phyloP scores from a whole-genome alignment of 768 basidiomycete species.

The Tylopilus cervinicoccineus region DNA sequence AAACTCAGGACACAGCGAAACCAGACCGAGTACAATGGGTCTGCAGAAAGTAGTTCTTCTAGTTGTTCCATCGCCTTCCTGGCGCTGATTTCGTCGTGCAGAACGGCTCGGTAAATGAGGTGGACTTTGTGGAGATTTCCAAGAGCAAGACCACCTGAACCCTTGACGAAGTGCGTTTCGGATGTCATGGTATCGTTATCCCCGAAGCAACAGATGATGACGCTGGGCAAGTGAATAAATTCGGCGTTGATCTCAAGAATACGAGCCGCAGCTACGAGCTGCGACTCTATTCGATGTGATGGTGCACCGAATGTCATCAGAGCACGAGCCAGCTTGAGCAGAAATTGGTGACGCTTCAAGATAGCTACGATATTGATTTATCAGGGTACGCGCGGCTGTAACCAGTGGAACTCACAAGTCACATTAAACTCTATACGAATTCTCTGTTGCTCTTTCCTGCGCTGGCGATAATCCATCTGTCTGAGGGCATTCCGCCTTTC shows the following conservation, averaged over 20 bases:
- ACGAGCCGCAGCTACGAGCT: conserved; percentile 81
- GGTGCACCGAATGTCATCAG: conserved; percentile 92
- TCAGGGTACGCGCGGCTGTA: conserved; percentile 1
- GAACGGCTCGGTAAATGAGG: conserved; percentile 77
- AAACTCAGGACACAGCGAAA: conserved; percentile 69
- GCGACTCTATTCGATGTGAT: conserved; percentile 90
- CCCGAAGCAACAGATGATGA: conserved; percentile 86
- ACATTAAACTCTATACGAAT: conserved; percentile 74
- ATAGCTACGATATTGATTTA: conserved; percentile 47
- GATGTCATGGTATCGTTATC: conserved; percentile 87
- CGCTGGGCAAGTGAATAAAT: conserved; percentile 79
- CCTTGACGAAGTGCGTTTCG: conserved; percentile 87
- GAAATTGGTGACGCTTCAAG: conserved; percentile 76
- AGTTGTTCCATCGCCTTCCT: conserved; percentile 66
- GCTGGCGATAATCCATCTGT: conserved; percentile 63
- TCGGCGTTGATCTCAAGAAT: conserved; percentile 91
- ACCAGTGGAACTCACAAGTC: conserved; percentile 46
- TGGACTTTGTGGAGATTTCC: conserved; percentile 85
- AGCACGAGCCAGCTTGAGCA: conserved; percentile 80
- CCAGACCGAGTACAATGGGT: conserved; percentile 59
- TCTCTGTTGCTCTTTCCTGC: conserved; percentile 60
- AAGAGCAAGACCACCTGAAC: conserved; percentile 70
- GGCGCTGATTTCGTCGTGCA: conserved; percentile 90
- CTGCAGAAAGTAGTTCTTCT: conserved; percentile 55
- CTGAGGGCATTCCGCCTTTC: conserved; percentile 57